Evolutionary conservation across 441 rosid species (phyloP), one percentile per base, ranked within the genome.

Genomic region (Populus tomentosa): DNA sequence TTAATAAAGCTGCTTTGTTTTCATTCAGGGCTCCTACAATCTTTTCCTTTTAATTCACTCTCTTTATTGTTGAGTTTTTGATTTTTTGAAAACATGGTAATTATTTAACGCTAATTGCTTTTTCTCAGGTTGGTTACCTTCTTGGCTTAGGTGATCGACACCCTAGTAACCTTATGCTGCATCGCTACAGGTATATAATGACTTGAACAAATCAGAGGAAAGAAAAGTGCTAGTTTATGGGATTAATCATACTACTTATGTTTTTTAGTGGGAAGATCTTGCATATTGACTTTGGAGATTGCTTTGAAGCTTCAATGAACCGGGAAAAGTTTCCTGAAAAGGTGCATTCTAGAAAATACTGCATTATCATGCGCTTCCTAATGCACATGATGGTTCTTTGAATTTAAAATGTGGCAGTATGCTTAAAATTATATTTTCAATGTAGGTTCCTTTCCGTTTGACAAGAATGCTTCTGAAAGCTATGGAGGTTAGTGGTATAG

Each of bases 401-500:
- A 10, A 11, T 10, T 23, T 42, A 35, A 21, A 35, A 26, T 2
- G 26, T 50, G 61, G 11, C 70, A n/a, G 10, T 33, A 61, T 9
- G 10, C 69, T 16, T 35, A 63, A 42, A 65, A 35, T 38, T 11
- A 53, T 69, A 73, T 77, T 70, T 65, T 71, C 80, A 38, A 66
- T 85, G 67, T 74, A 97, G 99, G 98, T 97, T 66, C 99, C 99
- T 28, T 97, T 97, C 85, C 98, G 99, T 53, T 86, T 94, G 93
- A 97, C 99, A 63, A 92, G 99, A 89, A 97, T 97, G 99, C 98
- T 97, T 80, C 98, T 94, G 79, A 97, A 94, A 87, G 99, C 99
- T 71, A 97, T 97, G 99, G 99, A 94, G 87, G 98, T 97, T 67
- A 91, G 99, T 85, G 99, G 99, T 76, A 89, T 95, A 42, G 99